Evolutionary conservation across 208 protist genomes (phyloP).

Genomic region (Acanthamoeba pearcei): DNA sequence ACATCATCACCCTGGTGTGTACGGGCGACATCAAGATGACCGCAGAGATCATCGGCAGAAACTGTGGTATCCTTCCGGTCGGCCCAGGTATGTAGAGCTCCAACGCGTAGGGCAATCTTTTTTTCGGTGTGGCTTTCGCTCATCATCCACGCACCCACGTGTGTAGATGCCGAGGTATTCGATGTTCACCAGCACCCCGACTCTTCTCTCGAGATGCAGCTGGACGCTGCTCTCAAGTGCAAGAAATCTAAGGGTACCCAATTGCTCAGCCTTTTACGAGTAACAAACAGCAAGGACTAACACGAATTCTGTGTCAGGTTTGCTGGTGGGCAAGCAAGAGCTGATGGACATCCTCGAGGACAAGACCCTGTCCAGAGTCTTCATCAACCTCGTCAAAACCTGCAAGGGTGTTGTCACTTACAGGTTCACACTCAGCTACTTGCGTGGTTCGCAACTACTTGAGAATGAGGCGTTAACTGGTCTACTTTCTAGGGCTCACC

Average conservation of each 20-base stretch:
- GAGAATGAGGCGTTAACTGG: neutral
- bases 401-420: constrained; percentile 50
- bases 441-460: neutral
- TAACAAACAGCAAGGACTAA: neutral
- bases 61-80: constrained; percentile 68
- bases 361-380: constrained; percentile 2
- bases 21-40: constrained; percentile 76
- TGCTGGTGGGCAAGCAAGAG: constrained; percentile 72
- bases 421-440: neutral
- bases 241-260: constrained; percentile 32
- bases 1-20: constrained; percentile 74
- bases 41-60: constrained; percentile 73
- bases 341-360: constrained; percentile 71
- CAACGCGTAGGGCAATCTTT: neutral
- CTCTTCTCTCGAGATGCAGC: constrained; percentile 54
- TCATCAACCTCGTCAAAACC: constrained; percentile 44
- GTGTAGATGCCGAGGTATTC: constrained; percentile 41
- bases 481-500: neutral
- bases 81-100: constrained; percentile 23
- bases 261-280: neutral
- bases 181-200: constrained; percentile 71
- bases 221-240: constrained; percentile 42
- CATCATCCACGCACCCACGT: no score
- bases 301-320: neutral
- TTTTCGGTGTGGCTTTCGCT: neutral